phyloP scores from a whole-genome alignment of 2,329 filamentous ascomycete species.

The Beauveria sp. region DNA sequence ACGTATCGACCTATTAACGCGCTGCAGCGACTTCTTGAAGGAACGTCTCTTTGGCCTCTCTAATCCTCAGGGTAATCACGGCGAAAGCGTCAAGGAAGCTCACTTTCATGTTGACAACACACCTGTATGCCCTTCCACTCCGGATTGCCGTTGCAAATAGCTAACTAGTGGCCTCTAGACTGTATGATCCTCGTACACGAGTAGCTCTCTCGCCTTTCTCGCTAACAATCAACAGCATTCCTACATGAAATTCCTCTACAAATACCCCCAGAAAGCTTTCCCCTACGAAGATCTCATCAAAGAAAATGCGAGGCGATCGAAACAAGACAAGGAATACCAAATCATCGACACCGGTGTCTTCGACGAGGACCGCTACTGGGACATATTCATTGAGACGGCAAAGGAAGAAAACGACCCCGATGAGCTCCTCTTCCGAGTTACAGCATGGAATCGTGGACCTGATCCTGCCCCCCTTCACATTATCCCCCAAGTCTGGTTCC shows the following conservation, averaged over 20 bases:
- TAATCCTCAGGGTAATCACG: slow-evolving; percentile 95
- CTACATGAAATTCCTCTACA: slow-evolving; percentile 99
- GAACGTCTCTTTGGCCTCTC: slow-evolving; percentile 92
- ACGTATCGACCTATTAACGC: slow-evolving; percentile 29
- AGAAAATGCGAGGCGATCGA: slow-evolving; percentile 72
- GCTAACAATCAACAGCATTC: slow-evolving; percentile 58
- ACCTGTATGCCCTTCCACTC: slow-evolving; percentile 41
- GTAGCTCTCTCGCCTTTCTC: slow-evolving; percentile 11
- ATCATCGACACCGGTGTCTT: slow-evolving; percentile 84
- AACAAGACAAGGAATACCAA: slow-evolving; percentile 81
- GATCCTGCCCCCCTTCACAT: slow-evolving; percentile 90
- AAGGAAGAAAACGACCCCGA: slow-evolving; percentile 91
- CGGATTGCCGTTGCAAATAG: slow-evolving; percentile 11
- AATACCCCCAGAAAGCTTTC: slow-evolving; percentile 87
- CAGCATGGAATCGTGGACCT: slow-evolving; percentile 90
- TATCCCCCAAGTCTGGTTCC: slow-evolving; percentile 90
- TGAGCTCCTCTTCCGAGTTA: slow-evolving; percentile 87
- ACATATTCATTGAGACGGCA: slow-evolving; percentile 92
- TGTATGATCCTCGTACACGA: slow-evolving; percentile 25
- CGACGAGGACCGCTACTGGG: slow-evolving; percentile 87
- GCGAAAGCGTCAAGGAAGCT: slow-evolving; percentile 92
- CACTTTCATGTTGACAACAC: slow-evolving; percentile 97
- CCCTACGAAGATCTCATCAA: slow-evolving; percentile 83
- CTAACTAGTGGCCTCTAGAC: slow-evolving; percentile 30
- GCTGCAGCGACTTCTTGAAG: slow-evolving; percentile 74